Evolutionary conservation across 352 stramenopile genomes (phyloP), one percentile per base, ranked within the genome.

Genomic region (Phytophthora pinifolia): DNA sequence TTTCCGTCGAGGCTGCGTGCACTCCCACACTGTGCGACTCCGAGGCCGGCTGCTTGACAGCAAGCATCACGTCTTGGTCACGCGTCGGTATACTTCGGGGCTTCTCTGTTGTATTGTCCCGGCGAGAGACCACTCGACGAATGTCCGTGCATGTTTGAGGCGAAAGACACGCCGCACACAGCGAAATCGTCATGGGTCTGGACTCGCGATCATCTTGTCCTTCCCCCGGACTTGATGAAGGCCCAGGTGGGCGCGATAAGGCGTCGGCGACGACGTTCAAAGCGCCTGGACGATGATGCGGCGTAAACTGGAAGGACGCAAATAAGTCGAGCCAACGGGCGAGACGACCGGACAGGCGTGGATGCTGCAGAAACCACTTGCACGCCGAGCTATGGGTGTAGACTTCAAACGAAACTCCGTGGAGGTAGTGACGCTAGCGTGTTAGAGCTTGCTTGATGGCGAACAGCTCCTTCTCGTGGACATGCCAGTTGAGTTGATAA

Each of bases 291-390:
- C 22, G 12, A 22, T 36, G 46, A 45, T 53, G 46, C 34, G 37
- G 46, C 17, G 18, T 53, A 20, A 53, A 44, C 6, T 44, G 18
- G 46, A 53, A 35, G 4, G 33, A 36, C 25, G 46, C 46, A 31
- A 53, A 53, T 1, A 53, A 53, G 34, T 53, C 46, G 2, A 53
- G n/a, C 46, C 46, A 53, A 8, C 46, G 46, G 1, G 46, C 34
- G 2, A 53, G 46, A 6, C 34, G 46, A 29, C 46, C 46, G 5
- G 46, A 53, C n/a, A 53, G 12, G 18, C 46, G 33, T 22, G 46
- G 46, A 35, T 53, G 46, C 7, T 53, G 22, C 34, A 54, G 27
- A 32, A 54, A 46, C 46, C 46, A 54, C 35, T 46, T 46, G 34
- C 34, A 45, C 10, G 34, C 46, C 20, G 46, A 35, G 46, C 36